A percentile compares a stretch with the other conserved stretches of the same genome.
These are phyloP conservation scores for Fraxinus xanthoxyloides DNA, from an alignment of 305 asterid genomes.

Conservation along the genomic window DNA sequence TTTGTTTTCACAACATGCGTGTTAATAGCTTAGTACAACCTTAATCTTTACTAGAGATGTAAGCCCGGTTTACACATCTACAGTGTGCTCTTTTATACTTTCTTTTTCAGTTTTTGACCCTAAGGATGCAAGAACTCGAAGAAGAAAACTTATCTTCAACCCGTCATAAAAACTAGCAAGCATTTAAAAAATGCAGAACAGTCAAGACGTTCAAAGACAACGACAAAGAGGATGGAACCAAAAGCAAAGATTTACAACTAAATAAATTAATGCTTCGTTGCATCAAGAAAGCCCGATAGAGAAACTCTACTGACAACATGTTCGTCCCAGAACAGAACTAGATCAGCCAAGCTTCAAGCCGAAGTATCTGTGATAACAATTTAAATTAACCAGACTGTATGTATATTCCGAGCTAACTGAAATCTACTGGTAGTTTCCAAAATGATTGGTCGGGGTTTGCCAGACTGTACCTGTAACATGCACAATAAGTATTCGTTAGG, in stretches of 20 bases:
- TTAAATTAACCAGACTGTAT: conserved; percentile 37
- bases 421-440: conserved; percentile 31
- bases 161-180: neutral
- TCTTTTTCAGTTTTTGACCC: neutral
- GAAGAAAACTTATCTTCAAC: neutral
- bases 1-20: neutral
- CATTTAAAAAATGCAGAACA: neutral
- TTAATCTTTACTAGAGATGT: neutral
- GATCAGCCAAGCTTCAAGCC: conserved; percentile 20
- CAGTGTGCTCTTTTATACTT: neutral
- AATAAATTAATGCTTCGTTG: neutral
- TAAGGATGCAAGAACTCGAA: neutral
- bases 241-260: neutral
- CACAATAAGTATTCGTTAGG: conserved; percentile 36
- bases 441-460: conserved; percentile 22
- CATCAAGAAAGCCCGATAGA: conserved; percentile 7
- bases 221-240: neutral
- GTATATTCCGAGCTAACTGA: conserved; percentile 46
- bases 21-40: neutral
- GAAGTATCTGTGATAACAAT: conserved; percentile 23
- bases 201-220: neutral
- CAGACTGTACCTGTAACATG: conserved; percentile 23
- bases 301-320: conserved; percentile 22
- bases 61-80: neutral
- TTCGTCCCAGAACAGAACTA: conserved; percentile 25